Conservation (phyloP, 257 asterid genomes). For the Rehmannia glutinosa region DNA sequence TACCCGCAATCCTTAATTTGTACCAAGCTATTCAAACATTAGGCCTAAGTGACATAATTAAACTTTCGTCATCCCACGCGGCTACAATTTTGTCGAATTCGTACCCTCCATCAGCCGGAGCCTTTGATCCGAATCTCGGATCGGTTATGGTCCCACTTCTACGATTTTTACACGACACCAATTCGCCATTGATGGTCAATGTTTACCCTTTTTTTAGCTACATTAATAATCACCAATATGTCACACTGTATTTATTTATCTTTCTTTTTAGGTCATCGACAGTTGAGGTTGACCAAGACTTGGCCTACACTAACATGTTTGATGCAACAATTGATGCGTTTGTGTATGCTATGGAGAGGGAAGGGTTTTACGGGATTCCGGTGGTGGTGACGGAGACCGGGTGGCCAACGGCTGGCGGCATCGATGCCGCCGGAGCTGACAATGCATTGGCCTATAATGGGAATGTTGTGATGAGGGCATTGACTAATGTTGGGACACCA, state of each 20-base stretch:
- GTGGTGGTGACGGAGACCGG: constrained; percentile 80
- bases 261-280: constrained; percentile 46
- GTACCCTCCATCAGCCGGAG: constrained; percentile 55
- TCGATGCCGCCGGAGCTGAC: constrained; percentile 40
- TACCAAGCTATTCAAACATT: constrained; percentile 43
- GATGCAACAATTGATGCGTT: constrained; percentile 68
- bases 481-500: constrained; percentile 60
- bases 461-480: constrained; percentile 43
- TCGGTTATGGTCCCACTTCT: constrained; percentile 38
- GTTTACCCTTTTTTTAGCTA: constrained; percentile 62
- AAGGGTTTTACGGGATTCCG: constrained; percentile 52
- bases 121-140: constrained; percentile 31
- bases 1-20: constrained; percentile 52
- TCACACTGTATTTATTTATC: constrained; percentile 38
- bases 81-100: constrained; percentile 43
- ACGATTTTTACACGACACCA: constrained; percentile 35
- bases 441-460: constrained; percentile 62
- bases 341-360: constrained; percentile 68
- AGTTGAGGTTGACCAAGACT: constrained; percentile 28
- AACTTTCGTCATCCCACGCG: constrained; percentile 60
- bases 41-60: constrained; percentile 35
- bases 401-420: constrained; percentile 65
- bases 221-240: constrained; percentile 26
- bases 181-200: constrained; percentile 58
- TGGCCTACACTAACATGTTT: constrained; percentile 50